Evolutionary conservation across 331 rosid species (phyloP).

Genomic region (Malus hybrid): DNA sequence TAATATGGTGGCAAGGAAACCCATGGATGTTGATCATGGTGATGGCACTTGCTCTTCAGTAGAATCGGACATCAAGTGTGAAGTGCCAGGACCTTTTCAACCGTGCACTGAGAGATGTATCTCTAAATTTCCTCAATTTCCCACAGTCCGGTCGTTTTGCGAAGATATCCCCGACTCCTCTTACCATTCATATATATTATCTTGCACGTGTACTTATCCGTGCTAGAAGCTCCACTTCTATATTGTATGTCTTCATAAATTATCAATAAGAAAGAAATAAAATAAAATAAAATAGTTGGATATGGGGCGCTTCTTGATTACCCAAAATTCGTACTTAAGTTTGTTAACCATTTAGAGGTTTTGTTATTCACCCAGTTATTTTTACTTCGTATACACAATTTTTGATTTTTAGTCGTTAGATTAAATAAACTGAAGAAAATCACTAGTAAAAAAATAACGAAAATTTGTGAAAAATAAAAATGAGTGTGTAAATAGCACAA

Average conservation of each 20-base stretch:
- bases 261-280: too few relatives aligned
- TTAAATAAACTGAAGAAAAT: too few relatives aligned
- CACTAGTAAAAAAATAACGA: too few relatives aligned
- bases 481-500: fast-evolving
- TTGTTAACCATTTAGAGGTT: too few relatives aligned
- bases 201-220: neutral
- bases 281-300: too few relatives aligned
- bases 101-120: neutral
- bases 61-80: neutral
- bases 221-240: neutral
- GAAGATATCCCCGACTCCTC: neutral
- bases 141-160: neutral
- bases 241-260: neutral
- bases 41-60: neutral
- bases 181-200: neutral
- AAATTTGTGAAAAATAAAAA: too few relatives aligned
- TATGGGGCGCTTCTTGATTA: too few relatives aligned
- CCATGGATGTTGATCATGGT: neutral
- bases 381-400: too few relatives aligned
- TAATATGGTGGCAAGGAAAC: neutral
- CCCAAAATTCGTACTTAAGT: too few relatives aligned
- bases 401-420: too few relatives aligned
- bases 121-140: neutral
- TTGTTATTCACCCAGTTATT: too few relatives aligned
- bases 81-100: neutral